Conservation (phyloP, 768 basidiomycete species). For the Mycena indigotica region DNA sequence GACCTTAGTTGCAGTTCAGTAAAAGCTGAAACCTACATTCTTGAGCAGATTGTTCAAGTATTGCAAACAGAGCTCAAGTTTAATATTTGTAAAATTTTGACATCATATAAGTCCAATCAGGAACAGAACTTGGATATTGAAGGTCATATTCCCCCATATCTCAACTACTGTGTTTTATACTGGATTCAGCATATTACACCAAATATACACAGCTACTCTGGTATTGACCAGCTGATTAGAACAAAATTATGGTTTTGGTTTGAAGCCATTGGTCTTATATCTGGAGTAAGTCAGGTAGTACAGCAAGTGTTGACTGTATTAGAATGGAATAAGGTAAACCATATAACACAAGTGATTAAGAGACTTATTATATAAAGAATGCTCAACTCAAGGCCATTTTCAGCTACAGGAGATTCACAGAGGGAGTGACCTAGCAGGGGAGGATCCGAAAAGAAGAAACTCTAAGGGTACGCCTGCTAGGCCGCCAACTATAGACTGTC, state of each 20-base stretch:
- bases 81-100: conserved; percentile 7
- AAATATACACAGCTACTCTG: neutral
- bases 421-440: no score
- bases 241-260: conserved; percentile 6
- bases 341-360: no score
- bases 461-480: no score
- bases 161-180: neutral
- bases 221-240: neutral
- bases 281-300: neutral
- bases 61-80: neutral
- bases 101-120: conserved; percentile 5
- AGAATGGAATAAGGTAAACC: neutral
- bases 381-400: no score
- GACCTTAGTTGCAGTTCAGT: neutral
- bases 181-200: neutral
- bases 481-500: no score
- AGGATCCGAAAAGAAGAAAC: no score
- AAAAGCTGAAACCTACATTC: neutral
- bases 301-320: neutral
- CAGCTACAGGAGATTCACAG: no score
- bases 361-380: no score
- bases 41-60: neutral
- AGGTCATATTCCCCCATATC: neutral
- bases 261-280: conserved; percentile 2
- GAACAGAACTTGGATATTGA: neutral